Evolutionary conservation across 2,329 filamentous ascomycete genomes (phyloP), one percentile per base, ranked within the genome.

Genomic region (Fusarium hostae): DNA sequence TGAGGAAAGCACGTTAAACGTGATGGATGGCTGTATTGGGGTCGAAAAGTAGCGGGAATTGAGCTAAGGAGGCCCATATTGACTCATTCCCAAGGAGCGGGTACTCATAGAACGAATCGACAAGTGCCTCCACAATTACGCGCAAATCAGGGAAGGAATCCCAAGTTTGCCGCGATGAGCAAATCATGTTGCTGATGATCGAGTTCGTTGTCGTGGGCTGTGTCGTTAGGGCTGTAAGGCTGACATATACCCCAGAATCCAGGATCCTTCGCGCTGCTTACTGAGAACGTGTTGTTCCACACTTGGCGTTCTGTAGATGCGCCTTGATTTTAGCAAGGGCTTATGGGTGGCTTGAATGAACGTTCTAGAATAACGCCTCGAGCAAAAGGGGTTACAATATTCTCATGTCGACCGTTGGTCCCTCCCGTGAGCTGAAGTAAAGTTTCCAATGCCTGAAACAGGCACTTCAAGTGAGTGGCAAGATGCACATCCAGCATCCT

Each of bases 151-250:
- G 70, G 55, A 59, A 57, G 13, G 11, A 22, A 59, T 71, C 57
- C 59, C 26, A 47, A 58, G 32, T 56, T 45, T 63, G 24, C 48
- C 22, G 28, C 30, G 39, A 59, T 32, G 39, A 67, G 52, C 67
- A 58, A 73, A 71, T 60, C 44, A 66, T 50, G 41, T 47, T 50
- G 57, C 60, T 58, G 39, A 62, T 66, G 57, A 51, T 61, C 37
- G 47, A 69, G 41, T 50, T 63, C 39, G 32, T 41, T 32, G 34
- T 44, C 39, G 47, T 20, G 58, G 65, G 65, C 58, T 64, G 59
- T 66, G 63, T 60, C 51, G 59, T 62, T 76, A 76, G 72, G 74
- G 74, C 74, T 76, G 72, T 76, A 76, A 75, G 74, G 74, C 74
- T 76, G 74, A 76, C 73, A 68, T 71, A 66, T 60, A 73, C 61